Evolutionary conservation across 345 rosid species (phyloP).

Genomic region (Physaria fendleri): DNA sequence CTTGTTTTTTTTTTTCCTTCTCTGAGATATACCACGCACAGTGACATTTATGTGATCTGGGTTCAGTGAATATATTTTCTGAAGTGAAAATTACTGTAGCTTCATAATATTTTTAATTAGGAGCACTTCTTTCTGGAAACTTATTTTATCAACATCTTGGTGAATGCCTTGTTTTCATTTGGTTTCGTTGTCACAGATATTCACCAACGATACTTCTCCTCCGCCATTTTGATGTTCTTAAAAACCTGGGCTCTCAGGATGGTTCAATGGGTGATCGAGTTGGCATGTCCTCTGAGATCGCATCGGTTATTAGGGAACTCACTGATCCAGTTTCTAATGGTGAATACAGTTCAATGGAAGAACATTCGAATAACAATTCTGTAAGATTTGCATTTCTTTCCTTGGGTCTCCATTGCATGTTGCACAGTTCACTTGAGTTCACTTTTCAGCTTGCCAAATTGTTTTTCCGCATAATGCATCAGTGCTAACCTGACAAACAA

Average conservation of each 20-base stretch:
- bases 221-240: constrained; percentile 84
- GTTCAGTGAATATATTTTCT: neutral
- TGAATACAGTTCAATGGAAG: constrained; percentile 41
- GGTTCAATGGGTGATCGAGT: constrained; percentile 69
- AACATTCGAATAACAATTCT: constrained; percentile 34
- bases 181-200: constrained; percentile 46
- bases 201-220: constrained; percentile 82
- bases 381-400: constrained; percentile 43
- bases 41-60: neutral
- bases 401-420: neutral
- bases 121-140: neutral
- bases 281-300: constrained; percentile 73
- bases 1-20: neutral
- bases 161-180: constrained; percentile 7
- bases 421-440: constrained; percentile 2
- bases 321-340: constrained; percentile 58
- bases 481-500: neutral
- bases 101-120: neutral
- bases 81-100: neutral
- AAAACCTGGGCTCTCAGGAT: constrained; percentile 58
- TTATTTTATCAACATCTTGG: constrained; percentile 8
- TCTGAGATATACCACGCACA: neutral
- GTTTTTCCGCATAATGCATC: neutral
- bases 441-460: neutral
- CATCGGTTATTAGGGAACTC: constrained; percentile 75